Percentiles rank a stretch among this genome's conserved stretches.
phyloP scores from a whole-genome alignment of 805 yeast species.

The Sugiyamaella boreocaroliniensis region DNA sequence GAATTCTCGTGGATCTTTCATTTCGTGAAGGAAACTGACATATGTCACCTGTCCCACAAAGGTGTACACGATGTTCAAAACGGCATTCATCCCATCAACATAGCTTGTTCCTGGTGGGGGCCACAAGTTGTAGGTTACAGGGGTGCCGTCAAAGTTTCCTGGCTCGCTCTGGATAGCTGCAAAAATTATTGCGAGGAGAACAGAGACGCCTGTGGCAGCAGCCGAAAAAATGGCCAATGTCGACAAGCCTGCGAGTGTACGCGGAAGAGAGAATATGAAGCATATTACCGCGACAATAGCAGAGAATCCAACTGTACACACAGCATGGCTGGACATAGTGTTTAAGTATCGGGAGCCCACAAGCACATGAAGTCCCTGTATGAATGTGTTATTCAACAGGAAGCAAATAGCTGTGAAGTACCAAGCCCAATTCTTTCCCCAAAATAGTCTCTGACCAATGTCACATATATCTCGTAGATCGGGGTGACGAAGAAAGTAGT shows the following conservation, averaged over 20 bases:
- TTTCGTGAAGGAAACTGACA: constrained; percentile 55
- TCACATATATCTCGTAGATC: constrained; percentile 49
- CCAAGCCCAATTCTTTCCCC: constrained; percentile 48
- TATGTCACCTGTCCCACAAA: constrained; percentile 60
- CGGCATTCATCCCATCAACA: constrained; percentile 49
- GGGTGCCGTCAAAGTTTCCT: constrained; percentile 33
- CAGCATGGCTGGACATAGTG: constrained; percentile 44
- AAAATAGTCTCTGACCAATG: constrained; percentile 51
- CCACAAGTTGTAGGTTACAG: constrained; percentile 43
- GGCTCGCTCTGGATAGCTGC: constrained; percentile 51
- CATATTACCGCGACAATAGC: constrained; percentile 46
- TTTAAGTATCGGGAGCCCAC: constrained; percentile 56
- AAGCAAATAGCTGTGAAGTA: constrained; percentile 51
- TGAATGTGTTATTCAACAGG: constrained; percentile 48
- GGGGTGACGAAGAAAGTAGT: constrained; percentile 50
- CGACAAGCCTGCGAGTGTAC: constrained; percentile 50
- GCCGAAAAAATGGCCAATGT: constrained; percentile 48
- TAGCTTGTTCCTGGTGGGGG: constrained; percentile 48
- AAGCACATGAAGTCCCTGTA: constrained; percentile 53
- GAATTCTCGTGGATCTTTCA: constrained; percentile 52
- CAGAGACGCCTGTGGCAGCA: constrained; percentile 51
- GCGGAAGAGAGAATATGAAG: constrained; percentile 46
- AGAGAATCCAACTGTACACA: constrained; percentile 48
- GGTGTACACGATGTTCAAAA: constrained; percentile 53
- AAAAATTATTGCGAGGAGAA: constrained; percentile 45